phyloP scores from a whole-genome alignment of 345 rosid genomes.

The Sisymbrium altissimum region DNA sequence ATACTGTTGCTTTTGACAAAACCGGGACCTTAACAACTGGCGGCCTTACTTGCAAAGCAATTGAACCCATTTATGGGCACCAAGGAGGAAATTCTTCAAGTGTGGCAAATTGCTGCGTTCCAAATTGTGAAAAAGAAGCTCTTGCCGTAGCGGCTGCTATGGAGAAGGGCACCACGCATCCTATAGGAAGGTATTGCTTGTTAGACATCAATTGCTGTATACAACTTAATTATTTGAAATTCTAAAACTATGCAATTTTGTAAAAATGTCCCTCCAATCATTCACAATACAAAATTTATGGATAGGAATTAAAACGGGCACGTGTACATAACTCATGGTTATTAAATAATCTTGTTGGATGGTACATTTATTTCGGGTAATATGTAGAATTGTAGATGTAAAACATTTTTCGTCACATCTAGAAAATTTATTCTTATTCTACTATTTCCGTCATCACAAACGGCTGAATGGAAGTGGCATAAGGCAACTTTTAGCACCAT shows the following conservation, averaged over 20 bases:
- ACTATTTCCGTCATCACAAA: neutral
- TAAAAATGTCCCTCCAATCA: neutral
- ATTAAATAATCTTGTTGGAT: neutral
- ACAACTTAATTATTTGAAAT: neutral
- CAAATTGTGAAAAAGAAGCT: constrained; percentile 94
- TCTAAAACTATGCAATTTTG: neutral
- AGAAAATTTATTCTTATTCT: neutral
- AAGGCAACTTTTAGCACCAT: neutral
- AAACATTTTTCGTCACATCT: neutral
- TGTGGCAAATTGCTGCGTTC: constrained; percentile 60
- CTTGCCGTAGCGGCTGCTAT: constrained; percentile 98
- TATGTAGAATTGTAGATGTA: neutral
- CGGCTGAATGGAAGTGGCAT: neutral
- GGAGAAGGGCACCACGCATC: constrained; percentile 99
- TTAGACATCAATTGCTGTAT: neutral
- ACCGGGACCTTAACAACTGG: constrained; percentile 98
- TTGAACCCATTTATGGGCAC: constrained; percentile 96
- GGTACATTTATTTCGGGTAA: neutral
- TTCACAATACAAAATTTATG: neutral
- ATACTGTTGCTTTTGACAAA: constrained; percentile 94
- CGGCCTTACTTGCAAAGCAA: constrained; percentile 88
- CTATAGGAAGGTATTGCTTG: constrained; percentile 89
- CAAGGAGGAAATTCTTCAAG: constrained; percentile 28
- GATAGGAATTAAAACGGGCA: neutral
- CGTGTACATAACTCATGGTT: neutral